Evolutionary conservation across 495 filamentous ascomycete species (phyloP).

Genomic region (Acidomyces sp.): DNA sequence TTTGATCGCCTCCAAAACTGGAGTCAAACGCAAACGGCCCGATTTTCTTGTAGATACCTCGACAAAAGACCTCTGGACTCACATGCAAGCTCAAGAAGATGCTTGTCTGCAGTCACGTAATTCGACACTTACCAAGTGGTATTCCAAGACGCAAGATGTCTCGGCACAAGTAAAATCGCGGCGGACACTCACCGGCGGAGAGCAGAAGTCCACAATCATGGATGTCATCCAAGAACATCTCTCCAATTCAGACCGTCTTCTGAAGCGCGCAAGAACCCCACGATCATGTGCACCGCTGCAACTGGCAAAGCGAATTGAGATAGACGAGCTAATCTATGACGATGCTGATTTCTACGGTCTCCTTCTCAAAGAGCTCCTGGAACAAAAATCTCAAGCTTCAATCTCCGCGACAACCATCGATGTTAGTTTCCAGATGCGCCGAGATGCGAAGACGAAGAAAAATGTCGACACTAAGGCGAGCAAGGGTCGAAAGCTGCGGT

Average conservation of each 20-base stretch:
- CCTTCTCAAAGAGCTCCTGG: slow-evolving; percentile 80
- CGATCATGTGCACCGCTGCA: slow-evolving; percentile 63
- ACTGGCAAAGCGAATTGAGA: slow-evolving; percentile 54
- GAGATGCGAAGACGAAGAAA: slow-evolving; percentile 66
- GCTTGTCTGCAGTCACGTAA: slow-evolving; percentile 38
- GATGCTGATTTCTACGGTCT: slow-evolving; percentile 89
- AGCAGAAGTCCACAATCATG: slow-evolving; percentile 47
- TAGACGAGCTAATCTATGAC: slow-evolving; percentile 70
- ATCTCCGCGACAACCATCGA: slow-evolving; percentile 33
- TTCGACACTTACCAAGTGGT: slow-evolving; percentile 55
- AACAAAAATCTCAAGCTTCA: slow-evolving; percentile 58
- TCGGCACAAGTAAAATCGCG: slow-evolving; percentile 32
- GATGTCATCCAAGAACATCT: slow-evolving; percentile 65
- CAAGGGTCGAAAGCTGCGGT: slow-evolving; percentile 87
- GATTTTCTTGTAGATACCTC: slow-evolving; percentile 38
- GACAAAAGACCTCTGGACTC: slow-evolving; percentile 52
- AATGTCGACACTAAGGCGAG: slow-evolving; percentile 85
- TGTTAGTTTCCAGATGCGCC: slow-evolving; percentile 45
- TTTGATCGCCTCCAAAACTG: slow-evolving; percentile 45
- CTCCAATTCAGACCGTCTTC: slow-evolving; percentile 48
- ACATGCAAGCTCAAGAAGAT: slow-evolving; percentile 54
- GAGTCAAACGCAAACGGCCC: slow-evolving; percentile 34
- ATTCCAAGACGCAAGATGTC: slow-evolving; percentile 38
- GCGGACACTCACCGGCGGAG: slow-evolving; percentile 27
- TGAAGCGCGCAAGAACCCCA: slow-evolving; percentile 51